Percentiles rank a stretch among this genome's conserved stretches.
phyloP scores from a whole-genome alignment of 345 rosid genomes.

The Dipteronia dyeriana region DNA sequence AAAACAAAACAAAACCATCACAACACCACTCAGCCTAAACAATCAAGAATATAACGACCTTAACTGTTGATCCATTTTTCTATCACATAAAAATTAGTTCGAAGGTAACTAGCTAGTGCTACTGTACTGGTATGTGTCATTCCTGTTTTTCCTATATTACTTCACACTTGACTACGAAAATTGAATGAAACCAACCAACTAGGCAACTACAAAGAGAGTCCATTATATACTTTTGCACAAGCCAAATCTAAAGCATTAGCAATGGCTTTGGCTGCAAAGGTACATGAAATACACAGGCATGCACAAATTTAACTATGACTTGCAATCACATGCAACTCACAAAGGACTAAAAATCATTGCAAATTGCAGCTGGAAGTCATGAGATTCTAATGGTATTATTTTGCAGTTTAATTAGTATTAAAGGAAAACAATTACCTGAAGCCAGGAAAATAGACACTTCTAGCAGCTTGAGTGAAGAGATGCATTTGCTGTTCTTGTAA shows the following conservation, averaged over 20 bases:
- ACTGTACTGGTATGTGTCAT: not conserved
- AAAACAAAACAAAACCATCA: not conserved
- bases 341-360: no score
- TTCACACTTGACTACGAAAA: not conserved
- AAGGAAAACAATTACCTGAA: slow-evolving; percentile 50
- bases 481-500: slow-evolving; percentile 72
- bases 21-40: not conserved
- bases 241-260: no score
- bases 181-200: not conserved
- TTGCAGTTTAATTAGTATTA: not conserved
- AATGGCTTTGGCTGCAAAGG: no score
- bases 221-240: no score
- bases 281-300: not conserved
- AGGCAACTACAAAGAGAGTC: not conserved
- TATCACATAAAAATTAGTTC: not conserved
- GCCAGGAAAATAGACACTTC: slow-evolving; percentile 75
- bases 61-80: not conserved
- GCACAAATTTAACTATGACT: not conserved
- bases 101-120: not conserved
- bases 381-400: not conserved
- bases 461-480: slow-evolving; percentile 51
- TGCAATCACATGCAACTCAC: no score
- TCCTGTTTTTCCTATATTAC: not conserved
- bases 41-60: no score
- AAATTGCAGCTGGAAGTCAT: no score